Evolutionary conservation across 2,329 filamentous ascomycete species (phyloP).

Genomic region (Cercospora sp.): DNA sequence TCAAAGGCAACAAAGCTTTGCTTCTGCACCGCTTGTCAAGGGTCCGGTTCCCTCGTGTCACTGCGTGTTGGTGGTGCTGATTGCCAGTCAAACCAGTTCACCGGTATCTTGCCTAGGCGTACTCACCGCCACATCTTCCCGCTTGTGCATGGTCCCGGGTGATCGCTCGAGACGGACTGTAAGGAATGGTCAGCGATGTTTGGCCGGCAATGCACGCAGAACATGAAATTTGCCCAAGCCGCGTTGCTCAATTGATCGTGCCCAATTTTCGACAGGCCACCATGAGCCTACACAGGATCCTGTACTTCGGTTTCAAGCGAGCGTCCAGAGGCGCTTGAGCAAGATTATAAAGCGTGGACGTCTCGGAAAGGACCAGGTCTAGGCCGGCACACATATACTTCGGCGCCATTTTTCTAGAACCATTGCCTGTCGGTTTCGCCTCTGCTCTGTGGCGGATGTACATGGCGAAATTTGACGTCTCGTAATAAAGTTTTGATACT

Average conservation of each 20-base stretch:
- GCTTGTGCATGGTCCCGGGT: not conserved
- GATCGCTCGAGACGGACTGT: not conserved
- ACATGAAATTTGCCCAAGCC: not conserved
- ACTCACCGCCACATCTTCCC: constrained; percentile 1
- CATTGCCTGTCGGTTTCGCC: not conserved
- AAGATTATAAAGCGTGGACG: not conserved
- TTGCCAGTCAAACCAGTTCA: constrained; percentile 1
- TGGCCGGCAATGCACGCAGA: not conserved
- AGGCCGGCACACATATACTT: not conserved
- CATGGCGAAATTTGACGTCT: not conserved
- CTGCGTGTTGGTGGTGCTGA: not conserved
- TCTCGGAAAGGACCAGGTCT: not conserved
- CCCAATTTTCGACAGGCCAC: not conserved
- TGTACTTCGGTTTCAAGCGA: not conserved
- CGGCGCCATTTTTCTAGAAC: not conserved
- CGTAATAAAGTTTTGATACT: not conserved
- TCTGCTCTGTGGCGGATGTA: not conserved
- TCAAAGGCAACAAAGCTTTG: not conserved
- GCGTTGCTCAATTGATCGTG: not conserved
- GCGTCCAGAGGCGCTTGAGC: not conserved
- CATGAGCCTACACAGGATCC: not conserved
- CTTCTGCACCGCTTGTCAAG: not conserved
- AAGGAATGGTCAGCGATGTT: not conserved
- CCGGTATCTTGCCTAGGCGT: not conserved
- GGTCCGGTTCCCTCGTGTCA: not conserved